Evolutionary conservation across 2,329 filamentous ascomycete genomes (phyloP), one percentile per base, ranked within the genome.

Genomic region (Aspergillus sp.): DNA sequence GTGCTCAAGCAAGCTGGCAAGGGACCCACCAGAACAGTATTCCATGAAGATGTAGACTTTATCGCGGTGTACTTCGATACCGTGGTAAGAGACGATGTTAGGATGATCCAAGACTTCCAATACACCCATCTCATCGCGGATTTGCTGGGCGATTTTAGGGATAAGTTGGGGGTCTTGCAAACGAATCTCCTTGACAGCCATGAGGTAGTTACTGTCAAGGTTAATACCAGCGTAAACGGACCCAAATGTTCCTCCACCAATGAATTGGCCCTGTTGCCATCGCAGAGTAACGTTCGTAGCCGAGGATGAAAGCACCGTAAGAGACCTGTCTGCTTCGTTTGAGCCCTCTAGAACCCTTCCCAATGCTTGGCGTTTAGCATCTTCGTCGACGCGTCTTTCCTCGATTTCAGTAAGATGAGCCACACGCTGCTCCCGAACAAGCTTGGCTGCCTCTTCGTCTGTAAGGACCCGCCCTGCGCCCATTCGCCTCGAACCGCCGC

Each of bases 11-110:
- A 99, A 81, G 54, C 86, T 90, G 44, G 95, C 93, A 52, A 99
- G 83, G 15, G 94, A 98, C 19, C 95, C 95, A 54, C 95, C 94
- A 4, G 92, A 96, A 76, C 95, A 99, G 77, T 96, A 98, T 77
- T 99, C 95, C 95, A 99, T 99, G 75, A 99, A 99, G 67, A 99
- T 97, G 77, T 98, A 99, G n/a, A 99, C 95, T 73, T 96, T 95
- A 82, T 99, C 95, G 64, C 95, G 87, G 77, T 99, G 95, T 2
- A 97, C 95, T 76, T 99, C 95, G 71, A 99, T 98, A 60, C 95
- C 95, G 72, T 95, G 95, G 78, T 99, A 99, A 8, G 92, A 94
- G 21, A 99, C 96, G 62, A 99, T 91, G 73, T 99, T 99, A 21
- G 95, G 95, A 73, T 99, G 95, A 71, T 99, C 93, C 49, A 99